Percentiles rank a stretch among this genome's conserved stretches.
Conservation (phyloP, 2,329 filamentous ascomycete species). For the Xylariomycetidae sp. region DNA sequence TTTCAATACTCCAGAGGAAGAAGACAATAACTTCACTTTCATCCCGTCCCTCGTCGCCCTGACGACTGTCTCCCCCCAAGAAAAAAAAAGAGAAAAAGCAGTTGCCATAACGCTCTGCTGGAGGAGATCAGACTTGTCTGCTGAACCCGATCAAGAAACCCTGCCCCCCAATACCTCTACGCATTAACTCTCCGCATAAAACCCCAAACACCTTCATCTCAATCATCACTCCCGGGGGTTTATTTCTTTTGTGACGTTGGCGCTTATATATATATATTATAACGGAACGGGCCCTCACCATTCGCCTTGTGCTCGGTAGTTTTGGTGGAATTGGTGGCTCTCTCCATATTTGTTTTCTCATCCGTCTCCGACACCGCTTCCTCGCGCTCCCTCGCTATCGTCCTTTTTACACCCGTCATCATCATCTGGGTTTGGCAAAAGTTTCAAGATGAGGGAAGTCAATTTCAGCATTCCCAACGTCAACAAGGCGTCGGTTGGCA, state of each 20-base stretch:
- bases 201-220: slow-evolving; percentile 18
- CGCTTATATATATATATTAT: slow-evolving; percentile 21
- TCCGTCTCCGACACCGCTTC: slow-evolving; percentile 16
- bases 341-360: slow-evolving; percentile 4
- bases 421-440: slow-evolving; percentile 3
- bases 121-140: slow-evolving; percentile 15
- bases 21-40: too few species aligned
- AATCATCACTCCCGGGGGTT: slow-evolving; percentile 13
- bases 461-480: slow-evolving; percentile 99
- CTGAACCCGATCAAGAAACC: slow-evolving; percentile 8
- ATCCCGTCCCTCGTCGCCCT: too few species aligned
- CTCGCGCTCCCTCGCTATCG: too few species aligned
- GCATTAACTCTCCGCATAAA: slow-evolving; percentile 21
- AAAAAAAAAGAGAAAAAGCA: slow-evolving; percentile 8
- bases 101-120: slow-evolving; percentile 22
- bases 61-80: too few species aligned
- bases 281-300: slow-evolving; percentile 11
- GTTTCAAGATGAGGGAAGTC: slow-evolving; percentile 88
- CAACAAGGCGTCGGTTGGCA: slow-evolving; percentile 98
- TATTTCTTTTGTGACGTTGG: slow-evolving; percentile 14
- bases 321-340: slow-evolving; percentile 6
- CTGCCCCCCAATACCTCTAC: slow-evolving; percentile 7
- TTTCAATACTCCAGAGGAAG: too few species aligned
- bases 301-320: slow-evolving; percentile 4
- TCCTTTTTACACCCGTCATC: slow-evolving; percentile 20